Evolutionary conservation across 805 yeast species (phyloP), one percentile per base, ranked within the genome.

Genomic region (Kregervanrija delftensis): DNA sequence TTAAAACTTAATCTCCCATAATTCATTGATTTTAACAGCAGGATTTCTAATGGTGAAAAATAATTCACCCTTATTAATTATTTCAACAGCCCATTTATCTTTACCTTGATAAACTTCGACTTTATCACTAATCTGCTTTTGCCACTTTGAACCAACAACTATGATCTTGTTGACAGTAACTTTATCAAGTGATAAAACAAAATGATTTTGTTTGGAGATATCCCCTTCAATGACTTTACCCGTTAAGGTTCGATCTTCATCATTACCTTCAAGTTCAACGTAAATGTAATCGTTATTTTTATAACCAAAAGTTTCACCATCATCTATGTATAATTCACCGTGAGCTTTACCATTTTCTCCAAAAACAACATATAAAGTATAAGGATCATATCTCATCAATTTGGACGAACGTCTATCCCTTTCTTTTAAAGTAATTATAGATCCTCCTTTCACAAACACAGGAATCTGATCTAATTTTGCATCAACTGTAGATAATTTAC

Each of bases 391-490:
- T 22, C 59, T 67, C 91, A 85, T 86, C 49, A 86, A 66, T 57
- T 73, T 79, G 3, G 95, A 66, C 0, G 96, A 85, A 51, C 98
- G 76, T 59, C 99, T 79, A 51, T 79, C 75, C 51, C 95, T 75
- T 41, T 81, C 85, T 49, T 82, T 83, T 33, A 79, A 73, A 12
- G 83, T 68, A 17, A 84, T 59, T 11, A 91, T 75, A 32, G 81
- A 73, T 0, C 98, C 98, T n/a, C 95, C 93, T 56, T 80, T 79
- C 13, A 84, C 63, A 30, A 75, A 74, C 38, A 86, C 71, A 0
- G 98, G 97, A 13, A 86, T 76, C 41, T 77, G 78, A 5, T 72
- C 65, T 41, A 90, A 61, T 3, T 76, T 70, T 0, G 81, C 72
- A 15, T 63, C 64, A 4, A 72, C 53, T 3, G 79, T 82, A 15